Base-by-base conservation (phyloP, 768 basidiomycete genomes). In the Butyriboletus loyo region DNA sequence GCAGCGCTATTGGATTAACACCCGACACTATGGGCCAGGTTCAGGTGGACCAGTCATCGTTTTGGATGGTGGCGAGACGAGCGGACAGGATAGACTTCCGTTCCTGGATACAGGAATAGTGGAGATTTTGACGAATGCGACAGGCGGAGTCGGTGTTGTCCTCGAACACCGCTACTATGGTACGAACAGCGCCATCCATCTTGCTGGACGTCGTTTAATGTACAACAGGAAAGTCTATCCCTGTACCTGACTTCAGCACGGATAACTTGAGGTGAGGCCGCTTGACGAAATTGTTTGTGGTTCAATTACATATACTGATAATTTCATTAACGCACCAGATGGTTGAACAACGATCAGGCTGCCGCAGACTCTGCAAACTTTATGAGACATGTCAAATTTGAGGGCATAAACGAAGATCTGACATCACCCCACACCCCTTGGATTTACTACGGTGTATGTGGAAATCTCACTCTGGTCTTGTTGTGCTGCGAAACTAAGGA, bases 151-250 rank as follows among this genome's bases (percentile, higher is more conserved):
- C 6, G 87, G 89, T 19, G 81, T 97, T 37, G 82, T 98, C n/a
- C 76, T 98, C 32, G 94, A 98, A 66, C 94, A 98, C 68, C 81
- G 94, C 55, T 93, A 88, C 67, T 96, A 96, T 66, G 92, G 93
- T 73, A 52, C 15, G 73, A 27, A 60, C 25, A 27, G 7, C 32
- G n/a, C 11, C 46, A 21, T 21, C 32, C 21, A 38, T 48, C 15
- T 24, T 11, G 4, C 4, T 24, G 17, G 7, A n/a, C 5, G 42
- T 38, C 19, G 35, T 24, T 36, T 17, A 13, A 51, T n/a, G 37
- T 30, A 43, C 38, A 6, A 19, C 48, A 90, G 89, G 89, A 17
- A 64, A 80, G 40, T 94, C 92, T 7, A 75, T 90, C 11, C 87
- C 90, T 1, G 87, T 91, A 21, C 56, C 73, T 27, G 84, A 91